A percentile compares a stretch with the other conserved stretches of the same genome.
phyloP scores from a whole-genome alignment of 345 rosid species.

The Eutrema heterophyllum region DNA sequence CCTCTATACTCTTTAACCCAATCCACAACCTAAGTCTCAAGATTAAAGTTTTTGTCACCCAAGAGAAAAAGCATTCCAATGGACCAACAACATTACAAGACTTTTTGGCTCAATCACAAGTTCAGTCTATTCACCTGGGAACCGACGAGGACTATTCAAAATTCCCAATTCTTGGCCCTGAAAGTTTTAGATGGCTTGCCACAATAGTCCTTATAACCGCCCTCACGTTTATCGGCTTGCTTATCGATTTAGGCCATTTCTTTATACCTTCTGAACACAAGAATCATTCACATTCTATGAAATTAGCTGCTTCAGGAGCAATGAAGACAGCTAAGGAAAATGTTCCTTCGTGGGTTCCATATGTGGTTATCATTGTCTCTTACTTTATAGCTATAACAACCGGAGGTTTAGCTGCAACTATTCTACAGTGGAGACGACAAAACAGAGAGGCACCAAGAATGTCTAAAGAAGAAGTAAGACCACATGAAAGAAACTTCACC shows the following conservation, averaged over 20 bases:
- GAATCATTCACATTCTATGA: constrained; percentile 33
- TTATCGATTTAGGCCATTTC: constrained; percentile 47
- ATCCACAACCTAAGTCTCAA: constrained; percentile 38
- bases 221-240: constrained; percentile 42
- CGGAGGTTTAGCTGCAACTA: constrained; percentile 37
- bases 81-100: constrained; percentile 40
- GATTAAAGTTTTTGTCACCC: constrained; percentile 61
- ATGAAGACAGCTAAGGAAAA: constrained; percentile 45
- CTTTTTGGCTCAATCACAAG: constrained; percentile 38
- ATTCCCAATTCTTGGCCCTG: constrained; percentile 46
- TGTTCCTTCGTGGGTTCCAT: constrained; percentile 63
- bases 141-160: constrained; percentile 28
- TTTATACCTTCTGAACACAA: constrained; percentile 41
- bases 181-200: constrained; percentile 41
- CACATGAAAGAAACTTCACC: constrained; percentile 18
- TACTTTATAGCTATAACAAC: constrained; percentile 43
- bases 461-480: constrained; percentile 30
- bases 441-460: constrained; percentile 35
- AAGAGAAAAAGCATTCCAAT: constrained; percentile 37
- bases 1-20: constrained; percentile 42
- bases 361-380: constrained; percentile 50
- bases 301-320: constrained; percentile 30
- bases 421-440: constrained; percentile 55
- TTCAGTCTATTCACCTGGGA: constrained; percentile 41
- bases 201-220: constrained; percentile 40